phyloP scores from a whole-genome alignment of 2,329 filamentous ascomycete species.

The Cladosporium oxysporum region DNA sequence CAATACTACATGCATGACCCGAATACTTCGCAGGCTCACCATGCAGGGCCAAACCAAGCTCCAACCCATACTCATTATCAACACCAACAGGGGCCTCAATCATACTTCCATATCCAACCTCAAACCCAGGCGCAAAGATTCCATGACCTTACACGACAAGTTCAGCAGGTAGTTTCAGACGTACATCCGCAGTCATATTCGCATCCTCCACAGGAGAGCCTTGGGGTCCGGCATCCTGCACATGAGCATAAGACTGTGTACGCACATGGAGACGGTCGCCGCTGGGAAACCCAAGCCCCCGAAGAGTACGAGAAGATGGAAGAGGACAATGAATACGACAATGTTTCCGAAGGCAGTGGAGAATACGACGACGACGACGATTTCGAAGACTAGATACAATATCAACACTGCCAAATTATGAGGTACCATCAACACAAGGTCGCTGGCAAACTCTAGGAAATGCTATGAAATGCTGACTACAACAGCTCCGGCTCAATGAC shows the following conservation, averaged over 20 bases:
- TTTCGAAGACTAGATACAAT: background rate
- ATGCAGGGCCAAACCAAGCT: background rate
- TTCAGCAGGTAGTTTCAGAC: background rate
- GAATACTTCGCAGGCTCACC: background rate
- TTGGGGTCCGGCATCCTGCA: background rate
- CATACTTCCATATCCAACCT: background rate
- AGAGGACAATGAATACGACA: background rate
- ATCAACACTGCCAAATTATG: too few relatives aligned
- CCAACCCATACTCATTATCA: background rate
- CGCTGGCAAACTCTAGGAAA: background rate
- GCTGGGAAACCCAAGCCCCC: background rate
- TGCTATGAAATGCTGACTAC: conserved; percentile 9
- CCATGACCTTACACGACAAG: background rate
- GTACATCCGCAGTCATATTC: background rate
- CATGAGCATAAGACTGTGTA: background rate
- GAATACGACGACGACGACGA: background rate
- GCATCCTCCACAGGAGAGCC: background rate
- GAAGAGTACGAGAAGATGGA: background rate
- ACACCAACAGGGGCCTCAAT: background rate
- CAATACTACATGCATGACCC: background rate
- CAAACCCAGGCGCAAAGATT: background rate
- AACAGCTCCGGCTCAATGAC: conserved; percentile 41
- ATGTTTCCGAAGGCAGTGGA: too few relatives aligned
- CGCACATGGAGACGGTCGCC: background rate
- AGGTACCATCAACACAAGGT: background rate